Evolutionary conservation across 768 basidiomycete species (phyloP).

Genomic region (Tylopilus sp.): DNA sequence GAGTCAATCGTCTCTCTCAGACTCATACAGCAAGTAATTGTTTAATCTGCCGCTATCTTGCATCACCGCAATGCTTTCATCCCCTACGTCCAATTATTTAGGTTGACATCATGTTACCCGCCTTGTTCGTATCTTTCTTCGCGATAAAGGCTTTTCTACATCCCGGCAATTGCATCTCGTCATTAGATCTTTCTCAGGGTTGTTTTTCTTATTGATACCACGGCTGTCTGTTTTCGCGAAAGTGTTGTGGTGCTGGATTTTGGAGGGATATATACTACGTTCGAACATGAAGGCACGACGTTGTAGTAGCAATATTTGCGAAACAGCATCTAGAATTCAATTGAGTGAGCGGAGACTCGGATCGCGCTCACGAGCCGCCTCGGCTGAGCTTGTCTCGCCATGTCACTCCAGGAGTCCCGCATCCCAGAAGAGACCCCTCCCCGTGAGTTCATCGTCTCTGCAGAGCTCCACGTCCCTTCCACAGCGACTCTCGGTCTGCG

Average conservation of each 20-base stretch:
- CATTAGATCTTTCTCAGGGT: conserved; percentile 11
- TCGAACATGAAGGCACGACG: not conserved
- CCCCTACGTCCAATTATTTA: conserved; percentile 13
- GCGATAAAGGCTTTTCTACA: conserved; percentile 15
- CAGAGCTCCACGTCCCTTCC: conserved; percentile 59
- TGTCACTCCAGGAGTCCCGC: conserved; percentile 11
- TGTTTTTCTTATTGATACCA: conserved; percentile 12
- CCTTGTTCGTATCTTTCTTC: conserved; percentile 11
- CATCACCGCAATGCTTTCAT: conserved; percentile 8
- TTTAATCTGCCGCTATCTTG: conserved; percentile 14
- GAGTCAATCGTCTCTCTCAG: not conserved
- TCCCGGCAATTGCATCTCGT: conserved; percentile 6
- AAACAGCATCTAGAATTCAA: not conserved
- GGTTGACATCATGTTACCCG: conserved; percentile 14
- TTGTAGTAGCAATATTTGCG: conserved; percentile 1
- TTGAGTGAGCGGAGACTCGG: not conserved
- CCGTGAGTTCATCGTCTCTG: conserved; percentile 58
- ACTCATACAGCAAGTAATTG: conserved; percentile 1
- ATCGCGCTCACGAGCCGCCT: not conserved
- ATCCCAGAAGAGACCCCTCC: conserved; percentile 8
- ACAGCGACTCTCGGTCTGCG: conserved; percentile 48
- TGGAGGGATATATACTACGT: not conserved
- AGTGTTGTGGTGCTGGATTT: conserved; percentile 5
- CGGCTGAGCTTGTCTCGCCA: conserved; percentile 3
- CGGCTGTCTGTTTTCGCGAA: conserved; percentile 1